phyloP scores from a whole-genome alignment of 805 yeast genomes.

The Candida sonorensis region DNA sequence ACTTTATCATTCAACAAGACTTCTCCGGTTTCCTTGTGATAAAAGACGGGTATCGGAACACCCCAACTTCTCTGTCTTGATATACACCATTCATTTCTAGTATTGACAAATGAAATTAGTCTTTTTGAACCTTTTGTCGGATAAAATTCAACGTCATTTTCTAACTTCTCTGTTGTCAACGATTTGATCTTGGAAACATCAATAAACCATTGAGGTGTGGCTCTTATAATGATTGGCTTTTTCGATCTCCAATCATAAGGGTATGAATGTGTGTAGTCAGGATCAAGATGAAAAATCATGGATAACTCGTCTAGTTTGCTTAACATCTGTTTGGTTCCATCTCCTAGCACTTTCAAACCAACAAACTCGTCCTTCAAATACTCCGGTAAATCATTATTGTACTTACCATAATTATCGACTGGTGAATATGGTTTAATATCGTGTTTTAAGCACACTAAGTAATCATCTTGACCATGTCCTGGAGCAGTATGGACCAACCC shows the following conservation, averaged over 20 bases:
- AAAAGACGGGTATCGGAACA: conserved; percentile 90
- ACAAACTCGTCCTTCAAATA: conserved; percentile 33
- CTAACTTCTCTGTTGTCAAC: conserved; percentile 51
- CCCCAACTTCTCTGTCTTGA: conserved; percentile 98
- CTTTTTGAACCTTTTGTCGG: conserved; percentile 73
- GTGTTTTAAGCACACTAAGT: conserved; percentile 54
- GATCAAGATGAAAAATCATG: conserved; percentile 44
- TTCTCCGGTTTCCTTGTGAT: conserved; percentile 51
- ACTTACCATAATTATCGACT: conserved; percentile 71
- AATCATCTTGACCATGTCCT: conserved; percentile 96
- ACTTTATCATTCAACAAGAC: conserved; percentile 54
- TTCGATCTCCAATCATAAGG: conserved; percentile 98
- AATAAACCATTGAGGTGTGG: conserved; percentile 97
- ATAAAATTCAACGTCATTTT: conserved; percentile 52
- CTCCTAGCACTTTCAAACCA: conserved; percentile 56
- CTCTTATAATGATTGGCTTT: conserved; percentile 87
- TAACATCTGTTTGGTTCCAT: conserved; percentile 46
- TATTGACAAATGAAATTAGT: conserved; percentile 60
- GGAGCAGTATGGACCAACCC: conserved; percentile 98
- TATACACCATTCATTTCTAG: conserved; percentile 94
- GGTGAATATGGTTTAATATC: conserved; percentile 63
- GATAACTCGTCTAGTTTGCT: conserved; percentile 32
- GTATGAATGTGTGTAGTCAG: conserved; percentile 67
- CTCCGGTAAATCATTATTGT: conserved; percentile 43
- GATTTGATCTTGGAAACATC: conserved; percentile 71